Evolutionary conservation across 1,284 basidiomycete genomes (phyloP).

Genomic region (Fistulinella staudtii): DNA sequence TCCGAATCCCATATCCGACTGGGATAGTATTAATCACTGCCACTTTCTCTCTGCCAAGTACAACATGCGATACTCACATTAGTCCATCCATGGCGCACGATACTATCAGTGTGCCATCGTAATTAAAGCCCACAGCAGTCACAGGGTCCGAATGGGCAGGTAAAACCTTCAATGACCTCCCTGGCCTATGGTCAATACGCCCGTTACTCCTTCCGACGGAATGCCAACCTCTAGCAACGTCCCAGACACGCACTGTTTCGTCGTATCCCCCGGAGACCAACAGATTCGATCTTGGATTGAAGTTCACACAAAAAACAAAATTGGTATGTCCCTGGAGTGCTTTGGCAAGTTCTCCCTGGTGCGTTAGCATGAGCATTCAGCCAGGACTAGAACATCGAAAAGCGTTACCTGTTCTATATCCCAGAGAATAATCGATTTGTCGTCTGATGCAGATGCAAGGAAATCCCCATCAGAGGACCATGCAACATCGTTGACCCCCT

Average conservation of each 20-base stretch:
- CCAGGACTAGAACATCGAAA: slow-evolving; percentile 3
- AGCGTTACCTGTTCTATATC: slow-evolving; percentile 56
- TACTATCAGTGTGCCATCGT: slow-evolving; percentile 91
- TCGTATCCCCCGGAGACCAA: slow-evolving; percentile 92
- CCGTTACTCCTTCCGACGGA: neutral
- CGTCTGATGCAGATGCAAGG: slow-evolving; percentile 88
- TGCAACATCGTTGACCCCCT: slow-evolving; percentile 86
- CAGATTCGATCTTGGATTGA: slow-evolving; percentile 84
- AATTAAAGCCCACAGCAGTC: slow-evolving; percentile 88
- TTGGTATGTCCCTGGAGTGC: slow-evolving; percentile 84
- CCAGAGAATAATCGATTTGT: slow-evolving; percentile 83
- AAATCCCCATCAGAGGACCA: slow-evolving; percentile 82
- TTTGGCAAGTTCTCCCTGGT: slow-evolving; percentile 56
- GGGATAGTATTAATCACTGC: slow-evolving; percentile 5
- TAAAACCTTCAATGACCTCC: slow-evolving; percentile 73
- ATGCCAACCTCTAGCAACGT: slow-evolving; percentile 76
- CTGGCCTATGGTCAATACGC: slow-evolving; percentile 35
- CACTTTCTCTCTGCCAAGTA: neutral
- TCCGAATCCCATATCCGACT: slow-evolving; percentile 97
- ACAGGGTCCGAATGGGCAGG: slow-evolving; percentile 98
- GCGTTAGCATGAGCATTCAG: slow-evolving; percentile 2
- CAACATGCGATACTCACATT: slow-evolving; percentile 58
- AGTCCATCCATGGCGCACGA: slow-evolving; percentile 95
- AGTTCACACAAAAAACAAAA: slow-evolving; percentile 90
- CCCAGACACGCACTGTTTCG: slow-evolving; percentile 94